phyloP scores from a whole-genome alignment of 2,329 filamentous ascomycete genomes.

The Monascus ruber region DNA sequence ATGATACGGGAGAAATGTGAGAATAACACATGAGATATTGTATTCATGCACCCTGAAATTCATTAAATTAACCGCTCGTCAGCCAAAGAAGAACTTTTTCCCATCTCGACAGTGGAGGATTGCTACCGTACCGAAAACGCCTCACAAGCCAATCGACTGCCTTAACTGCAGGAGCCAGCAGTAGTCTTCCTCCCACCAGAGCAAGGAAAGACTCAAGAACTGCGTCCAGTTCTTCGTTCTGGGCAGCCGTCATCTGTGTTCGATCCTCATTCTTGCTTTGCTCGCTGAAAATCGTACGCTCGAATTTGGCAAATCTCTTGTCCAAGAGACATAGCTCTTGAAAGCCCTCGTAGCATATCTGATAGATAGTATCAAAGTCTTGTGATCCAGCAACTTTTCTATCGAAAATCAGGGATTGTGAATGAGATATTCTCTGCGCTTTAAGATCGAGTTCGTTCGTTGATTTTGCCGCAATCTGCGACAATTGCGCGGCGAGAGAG shows the following conservation, averaged over 20 bases:
- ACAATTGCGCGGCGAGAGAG: constrained; percentile 84
- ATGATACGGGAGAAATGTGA: constrained; percentile 90
- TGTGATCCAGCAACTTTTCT: constrained; percentile 72
- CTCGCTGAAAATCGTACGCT: constrained; percentile 75
- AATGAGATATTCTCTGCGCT: constrained; percentile 81
- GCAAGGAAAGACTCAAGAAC: constrained; percentile 74
- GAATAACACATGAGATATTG: constrained; percentile 65
- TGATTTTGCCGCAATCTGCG: constrained; percentile 79
- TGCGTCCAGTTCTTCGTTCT: constrained; percentile 71
- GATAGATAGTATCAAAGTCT: constrained; percentile 79
- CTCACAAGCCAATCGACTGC: constrained; percentile 90
- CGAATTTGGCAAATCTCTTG: constrained; percentile 61
- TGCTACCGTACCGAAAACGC: constrained; percentile 60
- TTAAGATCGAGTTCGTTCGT: constrained; percentile 87
- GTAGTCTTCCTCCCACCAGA: constrained; percentile 61
- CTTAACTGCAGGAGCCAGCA: constrained; percentile 80
- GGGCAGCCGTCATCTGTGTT: constrained; percentile 64
- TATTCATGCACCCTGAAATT: constrained; percentile 68
- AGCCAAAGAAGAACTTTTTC: constrained; percentile 5
- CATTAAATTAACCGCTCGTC: constrained; percentile 6
- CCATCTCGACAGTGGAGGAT: background rate
- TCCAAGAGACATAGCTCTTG: constrained; percentile 86
- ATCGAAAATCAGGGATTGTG: constrained; percentile 91
- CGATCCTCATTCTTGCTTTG: constrained; percentile 86
- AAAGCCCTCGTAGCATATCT: constrained; percentile 79